These are phyloP conservation scores for Hyphopichia fennica DNA, from an alignment of 1,139 yeast species.

Conservation along the genomic window DNA sequence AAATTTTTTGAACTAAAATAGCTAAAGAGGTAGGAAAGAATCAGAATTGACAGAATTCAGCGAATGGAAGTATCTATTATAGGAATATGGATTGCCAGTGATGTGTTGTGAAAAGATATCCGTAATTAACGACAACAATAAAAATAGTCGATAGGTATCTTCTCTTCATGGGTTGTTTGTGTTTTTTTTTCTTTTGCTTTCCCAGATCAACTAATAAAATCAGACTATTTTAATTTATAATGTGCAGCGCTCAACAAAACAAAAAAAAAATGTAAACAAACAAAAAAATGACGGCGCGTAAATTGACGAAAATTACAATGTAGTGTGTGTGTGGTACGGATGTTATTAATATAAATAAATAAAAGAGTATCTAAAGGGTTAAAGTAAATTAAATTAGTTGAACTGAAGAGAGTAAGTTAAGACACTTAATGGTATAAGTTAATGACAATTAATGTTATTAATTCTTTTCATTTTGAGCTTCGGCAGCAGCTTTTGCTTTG, in stretches of 20 bases:
- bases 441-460: too few relatives aligned
- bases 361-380: background rate
- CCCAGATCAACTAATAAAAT: background rate
- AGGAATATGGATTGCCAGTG: too few relatives aligned
- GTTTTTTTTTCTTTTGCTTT: too few relatives aligned
- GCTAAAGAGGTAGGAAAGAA: background rate
- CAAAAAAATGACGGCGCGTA: background rate
- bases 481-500: slow-evolving; percentile 10
- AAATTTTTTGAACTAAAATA: background rate
- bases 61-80: too few relatives aligned
- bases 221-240: background rate
- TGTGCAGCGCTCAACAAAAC: background rate
- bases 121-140: background rate
- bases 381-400: background rate
- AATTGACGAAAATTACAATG: too few relatives aligned
- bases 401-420: too few relatives aligned
- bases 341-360: background rate
- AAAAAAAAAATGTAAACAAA: background rate
- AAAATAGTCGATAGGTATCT: background rate
- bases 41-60: background rate
- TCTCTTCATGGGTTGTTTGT: background rate
- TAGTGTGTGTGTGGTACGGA: too few relatives aligned
- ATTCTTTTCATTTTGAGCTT: background rate
- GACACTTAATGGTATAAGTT: too few relatives aligned
- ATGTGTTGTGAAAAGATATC: background rate